Evolutionary conservation across 345 rosid genomes (phyloP).

Genomic region (Salix arbutifolia): DNA sequence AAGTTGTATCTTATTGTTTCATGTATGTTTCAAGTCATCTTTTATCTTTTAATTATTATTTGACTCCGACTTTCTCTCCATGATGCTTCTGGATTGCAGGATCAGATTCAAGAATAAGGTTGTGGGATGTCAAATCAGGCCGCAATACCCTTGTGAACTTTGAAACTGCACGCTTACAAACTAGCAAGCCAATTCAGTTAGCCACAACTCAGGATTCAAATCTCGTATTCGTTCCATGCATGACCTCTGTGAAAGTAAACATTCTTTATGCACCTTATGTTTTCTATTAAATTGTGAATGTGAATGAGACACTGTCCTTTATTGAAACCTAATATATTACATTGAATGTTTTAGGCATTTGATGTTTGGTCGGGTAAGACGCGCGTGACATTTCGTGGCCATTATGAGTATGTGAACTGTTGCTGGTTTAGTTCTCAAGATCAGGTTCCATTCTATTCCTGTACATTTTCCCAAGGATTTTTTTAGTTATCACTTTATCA

Average conservation of each 20-base stretch:
- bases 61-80: slow-evolving; percentile 9
- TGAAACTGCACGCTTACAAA: slow-evolving; percentile 78
- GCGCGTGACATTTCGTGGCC: slow-evolving; percentile 58
- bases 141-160: slow-evolving; percentile 88
- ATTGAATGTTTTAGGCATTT: slow-evolving; percentile 50
- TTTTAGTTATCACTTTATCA: not conserved
- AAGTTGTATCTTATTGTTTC: too few relatives aligned
- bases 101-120: slow-evolving; percentile 87
- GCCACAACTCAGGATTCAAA: slow-evolving; percentile 63
- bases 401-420: slow-evolving; percentile 73
- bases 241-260: slow-evolving; percentile 70
- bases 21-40: not conserved
- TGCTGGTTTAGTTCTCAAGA: slow-evolving; percentile 75
- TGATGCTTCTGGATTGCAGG: slow-evolving; percentile 42
- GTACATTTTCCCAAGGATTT: not conserved
- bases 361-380: slow-evolving; percentile 81
- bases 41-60: not conserved
- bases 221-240: slow-evolving; percentile 78
- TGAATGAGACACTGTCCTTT: not conserved
- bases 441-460: slow-evolving; percentile 49
- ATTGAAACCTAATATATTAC: slow-evolving; percentile 4
- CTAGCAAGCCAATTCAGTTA: slow-evolving; percentile 64
- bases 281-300: not conserved
- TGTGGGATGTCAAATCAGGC: slow-evolving; percentile 94
- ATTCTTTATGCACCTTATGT: slow-evolving; percentile 3